Percentiles rank a stretch among this genome's conserved stretches.
Evolutionary conservation across 768 basidiomycete genomes (phyloP).

Genomic region (Leccinum barrowsii): DNA sequence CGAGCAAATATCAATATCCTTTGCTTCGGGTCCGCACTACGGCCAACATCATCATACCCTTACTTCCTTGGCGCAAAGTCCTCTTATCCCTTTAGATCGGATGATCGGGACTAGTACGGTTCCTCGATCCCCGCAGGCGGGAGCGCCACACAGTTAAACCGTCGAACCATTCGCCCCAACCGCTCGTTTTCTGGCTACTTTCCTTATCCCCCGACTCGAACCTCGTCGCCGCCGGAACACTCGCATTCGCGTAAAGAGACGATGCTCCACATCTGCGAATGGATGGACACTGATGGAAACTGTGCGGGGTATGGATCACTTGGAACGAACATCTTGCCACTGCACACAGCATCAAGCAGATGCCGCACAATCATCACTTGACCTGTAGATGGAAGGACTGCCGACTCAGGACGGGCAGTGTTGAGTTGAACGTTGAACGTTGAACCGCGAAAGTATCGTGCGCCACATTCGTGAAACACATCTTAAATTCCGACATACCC

Average conservation of each 20-base stretch:
- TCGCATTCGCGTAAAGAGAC: neutral
- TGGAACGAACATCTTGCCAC: neutral
- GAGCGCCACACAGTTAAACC: no score
- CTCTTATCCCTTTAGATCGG: neutral
- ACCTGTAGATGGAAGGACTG: slow-evolving; percentile 12
- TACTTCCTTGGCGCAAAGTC: neutral
- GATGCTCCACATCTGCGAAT: slow-evolving; percentile 2
- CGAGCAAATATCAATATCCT: accelerated
- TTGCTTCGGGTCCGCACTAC: neutral
- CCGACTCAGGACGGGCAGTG: neutral
- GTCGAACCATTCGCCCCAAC: neutral
- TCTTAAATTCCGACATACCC: no score
- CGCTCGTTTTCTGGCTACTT: neutral
- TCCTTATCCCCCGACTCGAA: neutral
- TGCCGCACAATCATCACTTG: accelerated
- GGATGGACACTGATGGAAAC: neutral
- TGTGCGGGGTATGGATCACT: slow-evolving; percentile 2
- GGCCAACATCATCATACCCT: neutral
- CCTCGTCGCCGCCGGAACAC: neutral
- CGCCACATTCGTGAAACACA: slow-evolving; percentile 12
- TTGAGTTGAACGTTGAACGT: neutral
- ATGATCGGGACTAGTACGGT: neutral
- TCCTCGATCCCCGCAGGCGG: no score
- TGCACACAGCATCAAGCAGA: slow-evolving; percentile 1
- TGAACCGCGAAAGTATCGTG: slow-evolving; percentile 12